Evolutionary conservation across 495 filamentous ascomycete genomes (phyloP).

Genomic region (Pseudevernia furfuracea): DNA sequence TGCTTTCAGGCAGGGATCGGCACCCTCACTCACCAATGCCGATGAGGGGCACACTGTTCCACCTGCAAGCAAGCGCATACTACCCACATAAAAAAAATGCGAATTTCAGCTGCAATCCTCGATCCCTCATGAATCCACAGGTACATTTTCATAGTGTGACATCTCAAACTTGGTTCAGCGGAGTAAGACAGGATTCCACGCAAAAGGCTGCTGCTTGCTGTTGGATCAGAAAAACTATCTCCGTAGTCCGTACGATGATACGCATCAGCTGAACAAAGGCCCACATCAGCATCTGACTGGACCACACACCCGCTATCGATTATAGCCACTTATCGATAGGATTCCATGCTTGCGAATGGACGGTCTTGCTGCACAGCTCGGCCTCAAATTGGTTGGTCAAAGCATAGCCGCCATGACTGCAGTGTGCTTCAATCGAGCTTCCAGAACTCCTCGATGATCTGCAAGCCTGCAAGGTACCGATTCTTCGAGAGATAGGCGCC

Average conservation of each 20-base stretch:
- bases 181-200: neutral
- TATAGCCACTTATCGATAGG: constrained; percentile 16
- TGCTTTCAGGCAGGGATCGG: constrained; percentile 9
- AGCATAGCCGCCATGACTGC: constrained; percentile 22
- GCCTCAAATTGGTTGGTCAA: constrained; percentile 13
- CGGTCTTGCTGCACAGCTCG: constrained; percentile 4
- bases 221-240: constrained; percentile 5
- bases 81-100: constrained; percentile 12
- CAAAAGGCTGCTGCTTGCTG: neutral
- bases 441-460: constrained; percentile 7
- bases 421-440: constrained; percentile 5
- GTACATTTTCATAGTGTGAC: neutral
- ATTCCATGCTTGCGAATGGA: neutral
- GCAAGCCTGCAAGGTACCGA: constrained; percentile 19
- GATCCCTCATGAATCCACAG: neutral
- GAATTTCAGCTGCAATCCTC: neutral
- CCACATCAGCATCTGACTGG: neutral
- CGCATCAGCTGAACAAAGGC: constrained; percentile 14
- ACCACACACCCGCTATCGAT: constrained; percentile 10
- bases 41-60: constrained; percentile 12
- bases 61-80: constrained; percentile 18
- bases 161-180: neutral
- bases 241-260: neutral
- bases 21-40: neutral
- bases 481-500: constrained; percentile 13